phyloP scores from a whole-genome alignment of 2,329 filamentous ascomycete genomes.

The Xylaria hypoxylon region DNA sequence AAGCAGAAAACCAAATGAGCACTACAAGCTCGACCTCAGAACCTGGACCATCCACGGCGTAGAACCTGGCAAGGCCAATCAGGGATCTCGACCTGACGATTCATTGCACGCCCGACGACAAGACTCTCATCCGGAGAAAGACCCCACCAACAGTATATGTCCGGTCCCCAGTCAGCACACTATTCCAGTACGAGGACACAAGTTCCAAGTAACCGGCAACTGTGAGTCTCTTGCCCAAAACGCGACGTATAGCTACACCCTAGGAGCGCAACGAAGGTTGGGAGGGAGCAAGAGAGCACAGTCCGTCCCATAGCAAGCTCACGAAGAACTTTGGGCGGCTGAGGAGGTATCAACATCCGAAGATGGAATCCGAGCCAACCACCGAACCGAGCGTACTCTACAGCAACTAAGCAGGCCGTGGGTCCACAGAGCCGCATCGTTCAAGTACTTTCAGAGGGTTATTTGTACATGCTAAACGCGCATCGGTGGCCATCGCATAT shows the following conservation, averaged over 20 bases:
- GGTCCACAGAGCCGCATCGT: not conserved
- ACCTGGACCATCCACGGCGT: constrained; percentile 5
- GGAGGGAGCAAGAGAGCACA: not conserved
- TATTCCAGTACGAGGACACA: constrained; percentile 2
- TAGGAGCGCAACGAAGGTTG: not conserved
- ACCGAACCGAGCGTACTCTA: constrained; percentile 16
- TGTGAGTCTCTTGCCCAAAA: not conserved
- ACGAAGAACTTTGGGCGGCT: too few species aligned
- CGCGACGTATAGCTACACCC: not conserved
- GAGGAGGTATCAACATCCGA: constrained; percentile 3
- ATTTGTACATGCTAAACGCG: constrained; percentile 1
- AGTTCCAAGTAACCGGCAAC: constrained; percentile 11
- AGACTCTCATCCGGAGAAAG: constrained; percentile 17
- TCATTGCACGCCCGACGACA: not conserved
- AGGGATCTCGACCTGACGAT: constrained; percentile 4
- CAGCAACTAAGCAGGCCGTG: not conserved
- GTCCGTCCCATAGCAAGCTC: constrained; percentile 6
- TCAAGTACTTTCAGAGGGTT: not conserved
- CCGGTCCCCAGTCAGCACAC: constrained; percentile 9
- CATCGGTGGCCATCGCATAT: constrained; percentile 10
- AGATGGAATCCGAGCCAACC: constrained; percentile 5
- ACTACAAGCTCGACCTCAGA: constrained; percentile 2
- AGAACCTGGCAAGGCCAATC: constrained; percentile 4
- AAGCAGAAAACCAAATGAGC: not conserved
- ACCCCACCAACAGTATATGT: not conserved